Evolutionary conservation across 2,329 filamentous ascomycete genomes (phyloP).

Genomic region (Colletotrichum viniferum): DNA sequence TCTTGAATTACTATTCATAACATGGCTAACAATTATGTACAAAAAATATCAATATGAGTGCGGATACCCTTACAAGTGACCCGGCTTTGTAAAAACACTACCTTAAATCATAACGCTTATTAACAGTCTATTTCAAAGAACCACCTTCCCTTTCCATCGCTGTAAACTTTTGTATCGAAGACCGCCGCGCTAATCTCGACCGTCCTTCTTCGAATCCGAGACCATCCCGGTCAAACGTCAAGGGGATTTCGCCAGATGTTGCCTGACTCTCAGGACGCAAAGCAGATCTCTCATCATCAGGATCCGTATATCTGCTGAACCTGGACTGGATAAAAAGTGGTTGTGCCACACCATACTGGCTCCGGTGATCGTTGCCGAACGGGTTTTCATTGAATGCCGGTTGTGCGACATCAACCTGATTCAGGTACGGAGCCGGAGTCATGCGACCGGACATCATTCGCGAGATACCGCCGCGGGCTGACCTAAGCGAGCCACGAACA

Average conservation of each 20-base stretch:
- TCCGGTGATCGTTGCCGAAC: background rate
- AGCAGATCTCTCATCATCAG: background rate
- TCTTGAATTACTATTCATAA: background rate
- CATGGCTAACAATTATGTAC: background rate
- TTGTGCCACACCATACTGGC: conserved; percentile 3
- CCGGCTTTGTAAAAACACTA: background rate
- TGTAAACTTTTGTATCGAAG: conserved; percentile 12
- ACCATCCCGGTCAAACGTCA: conserved; percentile 4
- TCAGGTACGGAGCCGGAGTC: background rate
- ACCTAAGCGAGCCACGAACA: conserved; percentile 5
- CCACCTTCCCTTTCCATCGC: background rate
- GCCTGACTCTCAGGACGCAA: conserved; percentile 8
- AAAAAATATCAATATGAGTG: background rate
- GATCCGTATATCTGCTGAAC: conserved; percentile 13
- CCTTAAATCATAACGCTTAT: background rate
- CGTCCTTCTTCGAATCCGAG: background rate
- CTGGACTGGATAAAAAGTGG: conserved; percentile 11
- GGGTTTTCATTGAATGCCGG: background rate
- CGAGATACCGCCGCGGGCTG: background rate
- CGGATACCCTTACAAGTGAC: background rate
- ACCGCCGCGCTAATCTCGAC: background rate
- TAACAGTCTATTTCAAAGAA: conserved; percentile 3
- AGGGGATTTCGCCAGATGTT: conserved; percentile 10
- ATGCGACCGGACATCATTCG: conserved; percentile 4
- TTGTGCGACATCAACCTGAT: background rate